A percentile compares a stretch with the other conserved stretches of the same genome.
Conservation (phyloP, 345 rosid genomes). For the Punica granatum region DNA sequence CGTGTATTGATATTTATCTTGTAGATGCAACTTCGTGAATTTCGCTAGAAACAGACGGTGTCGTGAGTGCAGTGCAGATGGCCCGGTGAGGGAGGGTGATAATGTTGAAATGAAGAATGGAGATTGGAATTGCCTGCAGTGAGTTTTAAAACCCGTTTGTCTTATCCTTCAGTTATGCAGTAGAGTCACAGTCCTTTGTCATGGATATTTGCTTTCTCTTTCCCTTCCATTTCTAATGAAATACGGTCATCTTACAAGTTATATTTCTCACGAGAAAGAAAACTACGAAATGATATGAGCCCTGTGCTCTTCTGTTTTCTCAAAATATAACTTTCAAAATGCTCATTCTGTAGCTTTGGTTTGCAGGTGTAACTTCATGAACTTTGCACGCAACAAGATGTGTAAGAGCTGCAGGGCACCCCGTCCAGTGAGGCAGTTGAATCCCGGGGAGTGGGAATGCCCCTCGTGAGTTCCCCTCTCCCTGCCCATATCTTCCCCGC, state of each 20-base stretch:
- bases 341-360: conserved; percentile 9
- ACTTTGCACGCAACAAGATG: conserved; percentile 67
- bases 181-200: not conserved
- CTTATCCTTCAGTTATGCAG: not conserved
- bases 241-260: not conserved
- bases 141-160: conserved; percentile 14
- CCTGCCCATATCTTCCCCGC: not conserved
- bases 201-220: not conserved
- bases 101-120: conserved; percentile 63
- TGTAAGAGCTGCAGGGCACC: conserved; percentile 52
- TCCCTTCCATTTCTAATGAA: not conserved
- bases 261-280: not conserved
- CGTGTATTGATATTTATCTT: conserved; percentile 5
- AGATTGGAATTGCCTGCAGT: conserved; percentile 77
- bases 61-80: conserved; percentile 54
- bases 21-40: conserved; percentile 63
- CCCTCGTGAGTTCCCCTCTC: conserved; percentile 51
- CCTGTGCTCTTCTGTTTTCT: not conserved
- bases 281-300: not conserved
- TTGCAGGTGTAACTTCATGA: conserved; percentile 85
- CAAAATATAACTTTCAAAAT: not conserved
- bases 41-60: conserved; percentile 55
- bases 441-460: conserved; percentile 94
- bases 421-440: conserved; percentile 54
- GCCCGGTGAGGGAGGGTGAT: conserved; percentile 37